These are phyloP conservation scores for Lasiodiplodia theobromae DNA, from an alignment of 2,329 filamentous ascomycete species.

Conservation along the genomic window DNA sequence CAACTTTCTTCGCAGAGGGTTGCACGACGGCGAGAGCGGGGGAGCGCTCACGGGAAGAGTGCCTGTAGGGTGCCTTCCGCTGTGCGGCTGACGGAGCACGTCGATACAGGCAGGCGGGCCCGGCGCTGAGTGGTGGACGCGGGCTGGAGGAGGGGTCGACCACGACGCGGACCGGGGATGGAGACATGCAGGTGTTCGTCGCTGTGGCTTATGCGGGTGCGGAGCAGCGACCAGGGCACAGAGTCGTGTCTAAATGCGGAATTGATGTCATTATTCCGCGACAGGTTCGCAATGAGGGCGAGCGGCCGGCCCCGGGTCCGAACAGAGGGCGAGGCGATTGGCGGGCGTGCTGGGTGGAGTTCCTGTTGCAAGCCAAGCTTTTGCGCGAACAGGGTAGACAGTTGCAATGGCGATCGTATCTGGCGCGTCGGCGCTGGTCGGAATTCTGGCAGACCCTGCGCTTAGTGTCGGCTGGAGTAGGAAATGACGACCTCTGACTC, in stretches of 20 bases:
- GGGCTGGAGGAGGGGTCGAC: neutral
- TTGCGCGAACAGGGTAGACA: neutral
- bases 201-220: conserved; percentile 18
- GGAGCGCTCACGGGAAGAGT: neutral
- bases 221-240: conserved; percentile 11
- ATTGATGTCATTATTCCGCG: conserved; percentile 6
- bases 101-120: neutral
- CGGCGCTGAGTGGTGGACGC: neutral
- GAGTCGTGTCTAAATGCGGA: neutral
- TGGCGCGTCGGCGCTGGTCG: neutral
- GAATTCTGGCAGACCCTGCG: neutral
- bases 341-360: neutral
- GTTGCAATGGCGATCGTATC: conserved; percentile 1
- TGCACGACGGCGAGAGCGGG: neutral
- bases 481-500: conserved; percentile 10
- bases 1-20: neutral
- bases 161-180: neutral
- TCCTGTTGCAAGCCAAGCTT: neutral
- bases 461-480: conserved; percentile 19
- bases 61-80: neutral
- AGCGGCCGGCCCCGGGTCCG: neutral
- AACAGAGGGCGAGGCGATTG: neutral
- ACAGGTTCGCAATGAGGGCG: neutral
- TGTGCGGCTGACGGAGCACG: conserved; percentile 24
- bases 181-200: conserved; percentile 22